Conservation (phyloP, 2,329 filamentous ascomycete genomes). For the Tolypocladium pustulatum region DNA sequence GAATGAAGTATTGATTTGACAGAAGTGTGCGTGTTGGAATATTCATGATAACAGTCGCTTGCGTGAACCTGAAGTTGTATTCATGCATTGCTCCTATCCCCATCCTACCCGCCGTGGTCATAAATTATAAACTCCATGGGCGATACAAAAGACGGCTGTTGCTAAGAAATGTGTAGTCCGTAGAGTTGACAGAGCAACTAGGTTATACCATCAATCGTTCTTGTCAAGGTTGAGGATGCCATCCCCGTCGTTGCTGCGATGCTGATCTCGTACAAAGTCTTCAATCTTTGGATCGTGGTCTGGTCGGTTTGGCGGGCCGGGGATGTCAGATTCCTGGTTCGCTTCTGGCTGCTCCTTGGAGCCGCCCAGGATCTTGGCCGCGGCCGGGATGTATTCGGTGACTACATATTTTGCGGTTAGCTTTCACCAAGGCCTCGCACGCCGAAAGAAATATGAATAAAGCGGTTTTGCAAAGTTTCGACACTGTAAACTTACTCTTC, state of each 20-base stretch:
- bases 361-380: constrained; percentile 28
- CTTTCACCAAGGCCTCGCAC: background rate
- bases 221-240: background rate
- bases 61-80: background rate
- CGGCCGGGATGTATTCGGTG: constrained; percentile 31
- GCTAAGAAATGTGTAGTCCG: background rate
- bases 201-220: background rate
- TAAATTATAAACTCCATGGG: background rate
- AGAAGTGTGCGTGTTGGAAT: background rate
- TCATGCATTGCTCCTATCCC: background rate
- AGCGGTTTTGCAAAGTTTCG: background rate
- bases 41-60: background rate
- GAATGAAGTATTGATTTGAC: background rate
- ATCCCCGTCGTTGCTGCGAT: constrained; percentile 28
- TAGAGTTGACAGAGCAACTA: background rate
- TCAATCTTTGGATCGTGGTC: constrained; percentile 38
- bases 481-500: constrained; percentile 24
- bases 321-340: constrained; percentile 7
- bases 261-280: constrained; percentile 42
- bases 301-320: constrained; percentile 31
- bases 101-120: background rate
- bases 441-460: background rate
- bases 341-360: constrained; percentile 16
- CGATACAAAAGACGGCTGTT: too few relatives aligned
- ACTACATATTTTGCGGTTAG: constrained; percentile 15